A percentile compares a stretch with the other conserved stretches of the same genome.
Conservation (phyloP, 75 land plant species). For the Chamaecyparis obtusa region DNA sequence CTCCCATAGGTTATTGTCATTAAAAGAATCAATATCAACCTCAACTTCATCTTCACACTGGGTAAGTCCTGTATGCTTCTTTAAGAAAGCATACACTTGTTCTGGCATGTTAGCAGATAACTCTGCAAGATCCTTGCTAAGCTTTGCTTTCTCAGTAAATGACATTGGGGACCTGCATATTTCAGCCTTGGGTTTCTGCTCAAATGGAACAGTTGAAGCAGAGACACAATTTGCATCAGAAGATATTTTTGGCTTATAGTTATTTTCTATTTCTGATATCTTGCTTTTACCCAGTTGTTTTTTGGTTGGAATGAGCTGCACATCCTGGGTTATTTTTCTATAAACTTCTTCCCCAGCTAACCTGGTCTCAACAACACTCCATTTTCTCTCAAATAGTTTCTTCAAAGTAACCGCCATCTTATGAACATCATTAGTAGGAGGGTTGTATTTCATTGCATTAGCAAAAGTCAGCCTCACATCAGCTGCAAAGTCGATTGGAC, state of each 20-base stretch:
- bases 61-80: conserved; percentile 18
- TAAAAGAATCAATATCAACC: conserved; percentile 40
- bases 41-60: conserved; percentile 40
- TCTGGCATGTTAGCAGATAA: conserved; percentile 24
- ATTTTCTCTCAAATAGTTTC: conserved; percentile 31
- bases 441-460: conserved; percentile 53
- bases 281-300: conserved; percentile 4
- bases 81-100: conserved; percentile 23
- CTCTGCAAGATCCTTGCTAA: conserved; percentile 27
- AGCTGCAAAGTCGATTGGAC: conserved; percentile 34
- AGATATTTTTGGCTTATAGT: conserved; percentile 4
- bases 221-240: conserved; percentile 18
- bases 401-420: conserved; percentile 30
- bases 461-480: conserved; percentile 40
- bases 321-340: conserved; percentile 24
- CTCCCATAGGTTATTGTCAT: conserved; percentile 41
- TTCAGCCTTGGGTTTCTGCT: conserved; percentile 2
- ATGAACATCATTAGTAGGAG: conserved; percentile 38
- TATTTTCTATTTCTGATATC: conserved; percentile 21
- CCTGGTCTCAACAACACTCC: conserved; percentile 35
- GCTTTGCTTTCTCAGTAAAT: conserved; percentile 17
- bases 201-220: neutral
- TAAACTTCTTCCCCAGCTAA: conserved; percentile 15
- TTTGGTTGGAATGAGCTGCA: conserved; percentile 4
- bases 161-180: neutral